Evolutionary conservation across 768 basidiomycete species (phyloP), one percentile per base, ranked within the genome.

Genomic region (Sistotremastrum suecicum): DNA sequence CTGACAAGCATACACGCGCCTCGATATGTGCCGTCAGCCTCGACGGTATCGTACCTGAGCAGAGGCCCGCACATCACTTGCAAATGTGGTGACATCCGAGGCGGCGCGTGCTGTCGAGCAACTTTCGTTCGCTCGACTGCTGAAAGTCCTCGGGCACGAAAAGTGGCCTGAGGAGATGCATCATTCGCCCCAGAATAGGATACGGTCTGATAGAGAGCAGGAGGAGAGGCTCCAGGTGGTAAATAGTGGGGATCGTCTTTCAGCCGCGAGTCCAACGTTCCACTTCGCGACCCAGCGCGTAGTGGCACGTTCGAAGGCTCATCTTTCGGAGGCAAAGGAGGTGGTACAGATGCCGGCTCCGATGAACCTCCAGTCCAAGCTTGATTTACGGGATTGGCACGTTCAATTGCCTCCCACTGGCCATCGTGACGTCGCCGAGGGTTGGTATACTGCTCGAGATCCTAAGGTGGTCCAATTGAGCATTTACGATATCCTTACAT

Each of bases 1-100:
- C 82, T 88, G 52, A 98, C 89, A 46, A 97, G 72, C 62, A 99
- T 64, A 7, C 78, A 87, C 8, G 83, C 86, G 5, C 91, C 94
- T 50, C 80, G 73, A 88, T 90, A 99, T 34, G 90, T 65, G 11
- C 79, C 76, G 28, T 75, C 66, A 49, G 78, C 67, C 52, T 86
- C 80, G 29, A 86, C 74, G 0, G 90, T 98, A 57, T 97, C 91
- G 56, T 89, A 97, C 37, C 84, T 78, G 50, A 97, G 63, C 11
- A 97, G 66, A 20, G 90, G 90, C 0, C 91, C 90, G 46, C 84
- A 87, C 88, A 94, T 91, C 55, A 92, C 75, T 70, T 82, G 60
- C 30, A 95, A 70, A 61, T 83, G 74, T 6, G 90, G 90, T 20
- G 79, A 63, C 83, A 86, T 92, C 37, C 76, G 68, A 12, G 74